Evolutionary conservation across 2,329 filamentous ascomycete species (phyloP).

Genomic region (Clathrospora elynae): DNA sequence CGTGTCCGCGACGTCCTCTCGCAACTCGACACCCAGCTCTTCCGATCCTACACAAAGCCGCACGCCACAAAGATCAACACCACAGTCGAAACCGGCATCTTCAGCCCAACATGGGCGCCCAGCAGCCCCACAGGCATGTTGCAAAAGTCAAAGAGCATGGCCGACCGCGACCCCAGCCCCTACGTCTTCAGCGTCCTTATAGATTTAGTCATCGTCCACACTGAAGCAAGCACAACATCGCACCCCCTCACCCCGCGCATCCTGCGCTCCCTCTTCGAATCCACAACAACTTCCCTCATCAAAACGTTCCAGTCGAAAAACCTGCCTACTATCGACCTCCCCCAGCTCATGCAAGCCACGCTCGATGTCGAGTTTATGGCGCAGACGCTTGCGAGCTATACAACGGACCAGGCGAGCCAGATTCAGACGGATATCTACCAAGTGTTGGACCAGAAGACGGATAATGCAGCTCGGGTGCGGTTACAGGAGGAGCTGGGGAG

Average conservation of each 20-base stretch:
- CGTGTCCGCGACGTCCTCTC: slow-evolving; percentile 87
- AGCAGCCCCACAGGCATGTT: slow-evolving; percentile 52
- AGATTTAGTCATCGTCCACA: slow-evolving; percentile 86
- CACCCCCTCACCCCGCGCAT: slow-evolving; percentile 78
- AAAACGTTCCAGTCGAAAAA: slow-evolving; percentile 67
- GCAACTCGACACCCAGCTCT: slow-evolving; percentile 89
- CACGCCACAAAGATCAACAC: slow-evolving; percentile 57
- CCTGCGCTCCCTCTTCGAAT: slow-evolving; percentile 83
- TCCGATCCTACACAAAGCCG: slow-evolving; percentile 87
- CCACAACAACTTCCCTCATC: slow-evolving; percentile 78
- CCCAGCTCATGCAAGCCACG: slow-evolving; percentile 92
- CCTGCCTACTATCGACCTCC: slow-evolving; percentile 70
- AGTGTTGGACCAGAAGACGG: slow-evolving; percentile 85
- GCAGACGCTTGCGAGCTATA: slow-evolving; percentile 89
- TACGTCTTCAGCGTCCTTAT: slow-evolving; percentile 91
- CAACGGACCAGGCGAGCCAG: slow-evolving; percentile 78
- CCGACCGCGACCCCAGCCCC: slow-evolving; percentile 75
- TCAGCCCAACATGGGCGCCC: slow-evolving; percentile 73
- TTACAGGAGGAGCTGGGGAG: slow-evolving; percentile 87
- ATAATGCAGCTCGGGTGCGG: slow-evolving; percentile 78
- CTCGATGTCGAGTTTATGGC: slow-evolving; percentile 96
- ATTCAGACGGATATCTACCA: slow-evolving; percentile 90
- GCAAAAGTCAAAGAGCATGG: slow-evolving; percentile 30
- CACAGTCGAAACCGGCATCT: slow-evolving; percentile 76
- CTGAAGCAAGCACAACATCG: slow-evolving; percentile 65